Percentiles rank a stretch among this genome's conserved stretches.
These are phyloP conservation scores for Ceratocystis ficicola DNA, from an alignment of 2,329 filamentous ascomycete genomes.

Conservation along the genomic window DNA sequence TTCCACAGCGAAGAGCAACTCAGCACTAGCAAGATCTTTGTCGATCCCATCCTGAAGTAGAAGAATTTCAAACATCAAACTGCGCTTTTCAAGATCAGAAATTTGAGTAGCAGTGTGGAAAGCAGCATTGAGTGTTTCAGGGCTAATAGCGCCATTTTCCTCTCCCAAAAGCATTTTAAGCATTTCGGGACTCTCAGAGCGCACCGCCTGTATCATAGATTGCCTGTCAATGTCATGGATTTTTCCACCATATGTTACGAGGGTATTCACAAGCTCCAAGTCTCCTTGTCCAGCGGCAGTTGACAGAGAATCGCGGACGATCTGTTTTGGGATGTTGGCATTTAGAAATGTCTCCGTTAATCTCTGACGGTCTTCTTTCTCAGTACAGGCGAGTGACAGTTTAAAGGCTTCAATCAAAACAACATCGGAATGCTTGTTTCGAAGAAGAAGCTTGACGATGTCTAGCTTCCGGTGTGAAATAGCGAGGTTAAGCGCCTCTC, in stretches of 20 bases:
- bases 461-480: conserved; percentile 36
- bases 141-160: conserved; percentile 30
- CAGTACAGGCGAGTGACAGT: conserved; percentile 32
- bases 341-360: conserved; percentile 38
- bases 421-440: conserved; percentile 28
- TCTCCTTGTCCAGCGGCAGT: conserved; percentile 43
- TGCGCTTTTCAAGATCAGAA: conserved; percentile 38
- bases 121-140: conserved; percentile 35
- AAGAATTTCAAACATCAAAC: conserved; percentile 40
- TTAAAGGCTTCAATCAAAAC: conserved; percentile 34
- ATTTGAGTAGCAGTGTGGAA: conserved; percentile 46
- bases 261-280: conserved; percentile 37
- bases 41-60: conserved; percentile 37
- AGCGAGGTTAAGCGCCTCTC: conserved; percentile 37
- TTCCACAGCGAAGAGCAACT: conserved; percentile 42
- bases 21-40: conserved; percentile 40
- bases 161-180: conserved; percentile 39
- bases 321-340: conserved; percentile 35
- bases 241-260: conserved; percentile 42
- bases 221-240: conserved; percentile 41
- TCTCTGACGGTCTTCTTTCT: conserved; percentile 32
- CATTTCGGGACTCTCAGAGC: conserved; percentile 39
- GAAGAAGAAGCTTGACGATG: conserved; percentile 37
- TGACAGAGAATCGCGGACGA: conserved; percentile 40
- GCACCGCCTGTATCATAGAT: conserved; percentile 43